These are phyloP conservation scores for Didymella pomorum DNA, from an alignment of 2,329 filamentous ascomycete species.

Conservation along the genomic window DNA sequence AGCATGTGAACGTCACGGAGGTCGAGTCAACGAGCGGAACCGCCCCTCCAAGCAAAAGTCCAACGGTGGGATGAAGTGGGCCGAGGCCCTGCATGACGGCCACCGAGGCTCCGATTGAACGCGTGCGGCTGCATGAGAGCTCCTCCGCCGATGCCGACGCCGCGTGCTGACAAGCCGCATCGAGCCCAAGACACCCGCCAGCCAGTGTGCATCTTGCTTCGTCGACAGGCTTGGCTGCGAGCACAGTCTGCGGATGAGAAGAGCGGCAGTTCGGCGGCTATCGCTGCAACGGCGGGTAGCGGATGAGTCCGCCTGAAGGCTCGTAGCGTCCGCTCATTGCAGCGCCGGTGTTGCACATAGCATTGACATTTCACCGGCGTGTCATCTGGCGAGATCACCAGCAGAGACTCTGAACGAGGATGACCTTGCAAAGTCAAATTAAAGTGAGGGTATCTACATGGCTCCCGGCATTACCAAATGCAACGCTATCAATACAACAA, in stretches of 20 bases:
- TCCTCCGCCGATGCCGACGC: slow-evolving; percentile 1
- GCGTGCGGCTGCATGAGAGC: no score
- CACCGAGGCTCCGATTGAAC: slow-evolving; percentile 14
- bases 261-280: slow-evolving; percentile 5
- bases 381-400: neutral
- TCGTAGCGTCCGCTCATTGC: slow-evolving; percentile 7
- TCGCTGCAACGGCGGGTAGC: slow-evolving; percentile 5
- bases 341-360: slow-evolving; percentile 4
- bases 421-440: slow-evolving; percentile 12
- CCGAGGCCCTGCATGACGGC: slow-evolving; percentile 18
- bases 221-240: neutral
- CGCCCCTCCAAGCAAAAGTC: slow-evolving; percentile 23
- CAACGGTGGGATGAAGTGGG: slow-evolving; percentile 14
- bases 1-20: slow-evolving; percentile 9
- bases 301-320: slow-evolving; percentile 14
- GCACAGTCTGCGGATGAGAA: neutral
- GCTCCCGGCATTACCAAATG: slow-evolving; percentile 13
- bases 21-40: slow-evolving; percentile 18
- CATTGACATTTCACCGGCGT: neutral
- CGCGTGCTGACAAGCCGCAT: neutral
- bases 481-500: slow-evolving; percentile 16
- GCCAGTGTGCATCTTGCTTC: neutral
- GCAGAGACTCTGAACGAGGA: neutral
- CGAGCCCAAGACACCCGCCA: neutral
- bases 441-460: slow-evolving; percentile 22